phyloP scores from a whole-genome alignment of 148 eudicot genomes.

The Euryodendron excelsum region DNA sequence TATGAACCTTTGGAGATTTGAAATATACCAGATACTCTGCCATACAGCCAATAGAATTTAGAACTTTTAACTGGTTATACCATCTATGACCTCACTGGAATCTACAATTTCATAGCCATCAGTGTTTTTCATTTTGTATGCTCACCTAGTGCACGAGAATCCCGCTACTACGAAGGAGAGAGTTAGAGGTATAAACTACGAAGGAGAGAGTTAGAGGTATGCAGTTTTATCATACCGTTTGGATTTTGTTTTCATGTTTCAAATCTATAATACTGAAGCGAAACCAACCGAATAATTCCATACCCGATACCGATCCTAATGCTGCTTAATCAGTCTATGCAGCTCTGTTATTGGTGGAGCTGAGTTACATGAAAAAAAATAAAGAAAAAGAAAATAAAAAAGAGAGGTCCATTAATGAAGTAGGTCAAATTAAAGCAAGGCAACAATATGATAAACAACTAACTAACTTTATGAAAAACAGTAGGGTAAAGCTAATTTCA shows the following conservation, averaged over 20 bases:
- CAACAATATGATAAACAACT: neutral
- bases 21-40: neutral
- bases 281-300: no score
- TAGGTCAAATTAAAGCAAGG: slow-evolving; percentile 10
- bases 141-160: no score
- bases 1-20: neutral
- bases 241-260: no score
- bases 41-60: neutral
- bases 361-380: neutral
- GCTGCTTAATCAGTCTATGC: neutral
- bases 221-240: no score
- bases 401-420: neutral
- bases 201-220: no score
- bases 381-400: neutral
- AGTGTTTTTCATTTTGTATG: no score
- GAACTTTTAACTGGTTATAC: neutral
- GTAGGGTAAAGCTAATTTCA: slow-evolving; percentile 12
- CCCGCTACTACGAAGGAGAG: no score
- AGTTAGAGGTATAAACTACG: no score
- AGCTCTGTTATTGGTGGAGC: slow-evolving; percentile 1
- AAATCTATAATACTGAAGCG: no score
- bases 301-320: neutral
- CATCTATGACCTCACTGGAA: neutral
- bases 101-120: neutral
- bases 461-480: slow-evolving; percentile 7